Conservation (phyloP, 805 yeast genomes). For the Starmerella potacharoeniae region DNA sequence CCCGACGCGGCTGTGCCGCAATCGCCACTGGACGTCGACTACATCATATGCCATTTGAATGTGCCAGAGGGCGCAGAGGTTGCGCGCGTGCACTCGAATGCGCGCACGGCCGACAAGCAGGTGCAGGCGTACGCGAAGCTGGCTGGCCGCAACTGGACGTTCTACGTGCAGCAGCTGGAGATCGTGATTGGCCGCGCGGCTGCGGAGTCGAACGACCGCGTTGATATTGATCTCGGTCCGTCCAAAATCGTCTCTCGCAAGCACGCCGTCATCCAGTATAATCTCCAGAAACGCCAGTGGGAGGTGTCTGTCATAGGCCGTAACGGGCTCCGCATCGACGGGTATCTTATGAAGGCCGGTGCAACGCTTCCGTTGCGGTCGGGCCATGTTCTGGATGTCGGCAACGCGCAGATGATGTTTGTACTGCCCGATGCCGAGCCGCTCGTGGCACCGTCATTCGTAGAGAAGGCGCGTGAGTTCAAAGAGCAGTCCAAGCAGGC, state of each 20-base stretch:
- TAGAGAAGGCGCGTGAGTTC: conserved; percentile 5
- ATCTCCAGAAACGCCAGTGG: conserved; percentile 69
- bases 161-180: conserved; percentile 66
- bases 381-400: conserved; percentile 88
- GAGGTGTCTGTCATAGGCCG: conserved; percentile 74
- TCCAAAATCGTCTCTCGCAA: conserved; percentile 91
- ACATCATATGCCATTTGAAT: conserved; percentile 54
- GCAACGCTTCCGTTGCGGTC: conserved; percentile 45
- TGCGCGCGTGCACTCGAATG: conserved; percentile 60
- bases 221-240: conserved; percentile 87
- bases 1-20: background rate
- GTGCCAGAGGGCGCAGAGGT: conserved; percentile 67
- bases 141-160: conserved; percentile 89
- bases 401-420: conserved; percentile 98
- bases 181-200: conserved; percentile 84
- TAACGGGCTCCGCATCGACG: conserved; percentile 88
- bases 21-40: conserved; percentile 17
- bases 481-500: background rate
- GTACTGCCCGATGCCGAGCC: conserved; percentile 88
- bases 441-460: conserved; percentile 35
- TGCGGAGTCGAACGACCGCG: conserved; percentile 25
- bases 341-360: conserved; percentile 36
- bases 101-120: conserved; percentile 50
- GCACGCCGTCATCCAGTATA: conserved; percentile 77
- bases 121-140: conserved; percentile 98